Evolutionary conservation across 805 yeast genomes (phyloP).

Genomic region (Yamadazyma kitorensis): DNA sequence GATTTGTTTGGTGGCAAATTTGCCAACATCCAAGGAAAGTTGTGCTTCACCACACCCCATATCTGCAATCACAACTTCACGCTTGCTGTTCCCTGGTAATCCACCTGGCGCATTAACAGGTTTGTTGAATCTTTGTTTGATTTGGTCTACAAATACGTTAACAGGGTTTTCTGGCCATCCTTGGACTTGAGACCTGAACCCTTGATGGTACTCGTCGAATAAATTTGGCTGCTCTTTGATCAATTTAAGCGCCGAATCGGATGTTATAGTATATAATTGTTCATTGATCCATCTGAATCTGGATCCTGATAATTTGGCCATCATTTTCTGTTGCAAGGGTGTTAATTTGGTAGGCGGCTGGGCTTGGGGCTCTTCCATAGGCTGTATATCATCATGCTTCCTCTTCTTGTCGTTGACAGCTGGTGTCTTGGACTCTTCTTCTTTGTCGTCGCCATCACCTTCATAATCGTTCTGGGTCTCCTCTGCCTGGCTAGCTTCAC

Average conservation of each 20-base stretch:
- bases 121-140: slow-evolving; percentile 55
- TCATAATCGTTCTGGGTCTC: no score
- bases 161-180: slow-evolving; percentile 99
- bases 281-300: slow-evolving; percentile 98
- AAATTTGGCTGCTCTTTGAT: slow-evolving; percentile 80
- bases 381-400: slow-evolving; percentile 9
- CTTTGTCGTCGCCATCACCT: slow-evolving; percentile 3
- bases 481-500: no score
- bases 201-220: slow-evolving; percentile 93
- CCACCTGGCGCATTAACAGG: slow-evolving; percentile 97
- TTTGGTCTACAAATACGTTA: slow-evolving; percentile 76
- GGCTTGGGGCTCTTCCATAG: slow-evolving; percentile 6
- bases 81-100: slow-evolving; percentile 63
- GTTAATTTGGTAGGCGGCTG: slow-evolving; percentile 48
- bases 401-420: slow-evolving; percentile 6
- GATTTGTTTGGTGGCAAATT: slow-evolving; percentile 43
- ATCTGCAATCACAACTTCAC: slow-evolving; percentile 81
- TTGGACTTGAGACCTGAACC: slow-evolving; percentile 92
- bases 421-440: not conserved
- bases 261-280: slow-evolving; percentile 84
- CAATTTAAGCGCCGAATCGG: slow-evolving; percentile 70
- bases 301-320: slow-evolving; percentile 91
- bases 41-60: slow-evolving; percentile 99
- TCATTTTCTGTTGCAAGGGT: slow-evolving; percentile 92
- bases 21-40: slow-evolving; percentile 63